Evolutionary conservation across 164 flowering plant genomes (phyloP).

Genomic region (Vitis vinifera): DNA sequence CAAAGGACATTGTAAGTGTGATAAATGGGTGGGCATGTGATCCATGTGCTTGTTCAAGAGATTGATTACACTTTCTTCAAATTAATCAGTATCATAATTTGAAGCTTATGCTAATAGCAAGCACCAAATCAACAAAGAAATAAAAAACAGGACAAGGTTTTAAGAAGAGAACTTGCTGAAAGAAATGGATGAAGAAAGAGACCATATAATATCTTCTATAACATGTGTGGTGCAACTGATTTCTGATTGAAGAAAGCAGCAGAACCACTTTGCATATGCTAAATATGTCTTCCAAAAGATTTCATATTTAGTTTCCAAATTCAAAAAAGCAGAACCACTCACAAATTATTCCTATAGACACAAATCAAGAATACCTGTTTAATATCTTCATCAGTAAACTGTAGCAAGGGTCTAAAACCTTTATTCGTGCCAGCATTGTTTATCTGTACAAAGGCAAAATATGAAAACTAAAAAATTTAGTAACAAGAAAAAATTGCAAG

Average conservation of each 20-base stretch:
- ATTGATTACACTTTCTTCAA: background rate
- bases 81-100: slow-evolving; percentile 2
- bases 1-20: too few species aligned
- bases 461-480: background rate
- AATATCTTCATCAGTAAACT: slow-evolving; percentile 86
- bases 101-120: slow-evolving; percentile 1
- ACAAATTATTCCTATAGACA: background rate
- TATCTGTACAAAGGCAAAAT: slow-evolving; percentile 50
- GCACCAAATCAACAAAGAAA: background rate
- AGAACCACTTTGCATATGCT: too few species aligned
- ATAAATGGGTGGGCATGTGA: too few species aligned
- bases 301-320: too few species aligned
- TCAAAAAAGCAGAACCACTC: background rate
- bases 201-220: too few species aligned
- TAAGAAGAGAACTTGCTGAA: too few species aligned
- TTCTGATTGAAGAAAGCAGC: too few species aligned
- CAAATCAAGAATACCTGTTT: slow-evolving; percentile 54
- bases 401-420: slow-evolving; percentile 88
- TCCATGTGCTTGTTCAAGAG: too few species aligned
- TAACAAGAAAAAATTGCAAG: background rate
- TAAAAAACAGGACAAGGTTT: too few species aligned
- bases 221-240: too few species aligned
- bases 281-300: too few species aligned
- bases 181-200: too few species aligned
- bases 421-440: slow-evolving; percentile 96